Base-by-base conservation (phyloP, 2,329 filamentous ascomycete species). In the Penicillium rolfsii region DNA sequence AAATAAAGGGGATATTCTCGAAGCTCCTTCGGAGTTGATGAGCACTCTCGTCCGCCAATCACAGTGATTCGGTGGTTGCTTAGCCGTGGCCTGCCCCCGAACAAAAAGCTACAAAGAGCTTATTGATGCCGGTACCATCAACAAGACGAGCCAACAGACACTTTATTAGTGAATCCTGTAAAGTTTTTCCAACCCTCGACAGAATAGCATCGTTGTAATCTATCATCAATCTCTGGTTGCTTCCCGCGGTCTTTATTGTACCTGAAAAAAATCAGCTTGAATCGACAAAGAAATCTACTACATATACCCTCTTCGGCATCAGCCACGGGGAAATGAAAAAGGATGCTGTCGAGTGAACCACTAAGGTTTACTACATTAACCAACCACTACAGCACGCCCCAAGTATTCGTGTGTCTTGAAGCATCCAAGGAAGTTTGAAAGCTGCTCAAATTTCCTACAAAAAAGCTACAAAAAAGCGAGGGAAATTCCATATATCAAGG, bases 41-140 rank as follows among this genome's bases (percentile, higher is more conserved):
- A 33, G 33, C 38, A 30, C n/a, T 49, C 14, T 26, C 22, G 14
- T 30, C 55, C 53, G 52, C 64, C 64, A 67, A 65, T 67, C 60
- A 63, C 7, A 33, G 24, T 33, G 19, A 22, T 14, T 48, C 36
- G 24, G 45, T 19, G 6, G 33, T 1, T 46, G 46, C 7, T 33
- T 30, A 8, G 35, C 36, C 41, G 24, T 52, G 55, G 43, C 22
- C 33, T 56, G 56, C 24, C 22, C 9, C 7, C 2, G 30, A 33
- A 33, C 7, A 2, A 33, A 6, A 8, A 8, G 9, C 1, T 2
- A 8, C 38, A 41, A 43, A 22, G 24, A 43, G 41, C 5, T 38
- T 3, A 12, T 36, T 11, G 3, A 40, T 40, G 16, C 36, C 8
- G 16, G 14, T 28, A 22, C 43, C 43, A 22, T 24, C 43, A 46